Percentiles rank a stretch among this genome's conserved stretches.
Evolutionary conservation across 2,329 filamentous ascomycete species (phyloP).

Genomic region (Ophiocordyceps unilateralis): DNA sequence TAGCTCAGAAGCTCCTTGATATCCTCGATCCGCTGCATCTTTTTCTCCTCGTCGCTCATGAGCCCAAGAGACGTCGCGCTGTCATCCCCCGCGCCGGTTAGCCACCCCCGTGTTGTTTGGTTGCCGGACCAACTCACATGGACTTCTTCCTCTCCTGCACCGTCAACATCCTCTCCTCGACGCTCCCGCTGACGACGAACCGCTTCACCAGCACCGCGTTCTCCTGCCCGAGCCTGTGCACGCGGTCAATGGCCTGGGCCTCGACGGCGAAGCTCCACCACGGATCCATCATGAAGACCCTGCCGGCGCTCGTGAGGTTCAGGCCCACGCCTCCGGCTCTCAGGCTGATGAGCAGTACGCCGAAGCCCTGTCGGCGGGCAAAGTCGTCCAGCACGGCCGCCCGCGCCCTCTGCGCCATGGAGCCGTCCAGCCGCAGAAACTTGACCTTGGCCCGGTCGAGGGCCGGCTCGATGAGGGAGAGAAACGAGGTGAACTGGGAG

Average conservation of each 20-base stretch:
- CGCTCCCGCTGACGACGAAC: slow-evolving; percentile 79
- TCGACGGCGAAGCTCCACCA: slow-evolving; percentile 99
- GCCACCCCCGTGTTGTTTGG: background rate
- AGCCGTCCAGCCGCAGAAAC: slow-evolving; percentile 79
- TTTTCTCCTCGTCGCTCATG: slow-evolving; percentile 90
- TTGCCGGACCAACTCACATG: slow-evolving; percentile 45
- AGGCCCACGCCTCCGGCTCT: slow-evolving; percentile 85
- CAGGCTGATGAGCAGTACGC: slow-evolving; percentile 66
- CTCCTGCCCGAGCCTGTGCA: slow-evolving; percentile 91
- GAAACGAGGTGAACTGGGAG: slow-evolving; percentile 92
- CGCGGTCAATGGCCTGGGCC: slow-evolving; percentile 91
- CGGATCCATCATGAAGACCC: slow-evolving; percentile 98
- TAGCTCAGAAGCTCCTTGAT: slow-evolving; percentile 73
- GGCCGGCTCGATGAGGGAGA: slow-evolving; percentile 76
- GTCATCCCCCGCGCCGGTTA: slow-evolving; percentile 4
- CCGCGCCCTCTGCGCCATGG: slow-evolving; percentile 72
- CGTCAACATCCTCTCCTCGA: slow-evolving; percentile 86
- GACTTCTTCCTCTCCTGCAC: slow-evolving; percentile 95
- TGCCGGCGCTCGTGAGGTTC: slow-evolving; percentile 74
- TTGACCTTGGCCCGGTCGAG: slow-evolving; percentile 54
- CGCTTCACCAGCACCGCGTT: slow-evolving; percentile 70
- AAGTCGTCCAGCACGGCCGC: slow-evolving; percentile 66
- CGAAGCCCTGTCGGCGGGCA: slow-evolving; percentile 37
- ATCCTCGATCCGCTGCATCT: slow-evolving; percentile 76
- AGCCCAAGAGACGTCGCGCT: slow-evolving; percentile 90